Evolutionary conservation across 192 early-diverging fungal species (phyloP), one percentile per base, ranked within the genome.

Genomic region (Thoreauomyces humboldtii): DNA sequence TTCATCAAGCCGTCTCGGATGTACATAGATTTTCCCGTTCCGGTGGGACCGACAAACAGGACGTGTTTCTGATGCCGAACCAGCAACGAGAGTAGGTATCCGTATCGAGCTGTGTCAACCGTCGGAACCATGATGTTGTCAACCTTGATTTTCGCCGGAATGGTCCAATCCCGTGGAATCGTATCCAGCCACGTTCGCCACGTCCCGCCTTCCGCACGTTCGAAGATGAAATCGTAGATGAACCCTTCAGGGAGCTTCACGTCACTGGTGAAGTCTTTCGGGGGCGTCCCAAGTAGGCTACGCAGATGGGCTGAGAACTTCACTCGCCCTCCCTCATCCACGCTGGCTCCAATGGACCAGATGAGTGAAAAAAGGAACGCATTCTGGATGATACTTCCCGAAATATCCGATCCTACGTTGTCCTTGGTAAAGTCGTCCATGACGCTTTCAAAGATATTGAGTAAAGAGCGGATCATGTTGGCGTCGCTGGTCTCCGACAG

Each of bases 21-120:
- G 54, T 85, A 85, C 76, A 81, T 81, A n/a, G 81, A 81, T 52
- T 85, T 85, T 6, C 83, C 83, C 1, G 83, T 85, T 34, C 83
- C 83, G 0, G 83, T 85, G 4, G 83, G 80, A 0, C 83, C 83
- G 3, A 85, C 77, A 61, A 84, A 83, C 37, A 85, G 60, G 9
- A 85, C 63, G 24, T 82, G 74, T 62, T 81, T 81, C 45, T 67
- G 57, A 58, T 85, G 74, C 7, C 70, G 64, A 0, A 69, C 76
- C 11, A 85, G 67, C 17, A 84, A 64, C 36, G 74, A 67, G 2
- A 85, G 69, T 12, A 85, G 42, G 69, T 66, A 84, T 6, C 76
- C 71, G 52, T 85, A 85, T 61, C 83, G 54, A 4, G 69, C 83
- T 7, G 83, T 85, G 56, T 85, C 83, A 2, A 85, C 62, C 12